Conservation (phyloP, 2,329 filamentous ascomycete genomes). For the Fusarium poae region DNA sequence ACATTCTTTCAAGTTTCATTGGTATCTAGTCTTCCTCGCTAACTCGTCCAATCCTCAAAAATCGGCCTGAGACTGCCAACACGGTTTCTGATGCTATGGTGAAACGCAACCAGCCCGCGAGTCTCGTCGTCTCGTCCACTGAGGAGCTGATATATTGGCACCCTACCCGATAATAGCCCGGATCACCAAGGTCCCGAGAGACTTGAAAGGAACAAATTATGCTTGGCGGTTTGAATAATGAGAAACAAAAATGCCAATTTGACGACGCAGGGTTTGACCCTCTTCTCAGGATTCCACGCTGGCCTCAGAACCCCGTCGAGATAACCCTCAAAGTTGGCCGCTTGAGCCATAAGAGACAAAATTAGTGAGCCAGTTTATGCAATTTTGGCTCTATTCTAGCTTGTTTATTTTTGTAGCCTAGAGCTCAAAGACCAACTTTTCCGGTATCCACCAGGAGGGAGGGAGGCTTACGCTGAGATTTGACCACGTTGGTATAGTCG, state of each 20-base stretch:
- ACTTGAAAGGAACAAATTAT: constrained; percentile 8
- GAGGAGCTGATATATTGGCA: constrained; percentile 24
- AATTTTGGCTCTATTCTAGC: too few species aligned
- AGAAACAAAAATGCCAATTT: constrained; percentile 20
- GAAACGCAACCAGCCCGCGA: constrained; percentile 31
- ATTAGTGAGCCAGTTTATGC: too few species aligned
- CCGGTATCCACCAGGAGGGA: neutral
- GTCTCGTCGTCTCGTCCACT: constrained; percentile 19
- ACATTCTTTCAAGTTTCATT: constrained; percentile 19
- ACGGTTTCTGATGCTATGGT: constrained; percentile 38
- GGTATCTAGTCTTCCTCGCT: constrained; percentile 22
- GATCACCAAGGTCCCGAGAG: constrained; percentile 26
- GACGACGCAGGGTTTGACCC: constrained; percentile 32
- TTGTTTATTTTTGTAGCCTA: too few species aligned
- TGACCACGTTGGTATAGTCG: constrained; percentile 30
- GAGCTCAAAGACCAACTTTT: too few species aligned
- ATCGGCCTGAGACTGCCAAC: constrained; percentile 28
- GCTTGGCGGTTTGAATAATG: constrained; percentile 31
- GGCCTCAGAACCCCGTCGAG: constrained; percentile 32
- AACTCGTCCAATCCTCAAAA: constrained; percentile 11
- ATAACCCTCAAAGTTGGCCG: neutral
- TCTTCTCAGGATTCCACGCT: constrained; percentile 23
- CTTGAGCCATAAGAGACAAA: too few species aligned
- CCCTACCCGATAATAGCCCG: constrained; percentile 32
- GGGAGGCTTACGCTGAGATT: constrained; percentile 23